These are phyloP conservation scores for Colletotrichum paranaense DNA, from an alignment of 2,329 filamentous ascomycete genomes.

Conservation along the genomic window DNA sequence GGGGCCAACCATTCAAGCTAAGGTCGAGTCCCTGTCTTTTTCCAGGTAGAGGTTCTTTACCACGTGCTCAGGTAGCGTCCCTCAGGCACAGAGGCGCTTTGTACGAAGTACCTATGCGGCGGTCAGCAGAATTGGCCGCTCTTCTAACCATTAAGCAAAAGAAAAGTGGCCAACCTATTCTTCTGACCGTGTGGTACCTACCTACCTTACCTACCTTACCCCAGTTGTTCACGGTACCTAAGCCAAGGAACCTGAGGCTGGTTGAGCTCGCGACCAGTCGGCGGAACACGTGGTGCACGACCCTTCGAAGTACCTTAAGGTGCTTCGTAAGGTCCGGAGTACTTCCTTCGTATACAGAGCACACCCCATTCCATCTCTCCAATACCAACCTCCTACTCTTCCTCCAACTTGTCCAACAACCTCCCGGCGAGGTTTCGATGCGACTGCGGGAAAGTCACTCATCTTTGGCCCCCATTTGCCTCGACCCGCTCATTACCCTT, in stretches of 20 bases:
- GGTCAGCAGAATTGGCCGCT: too few relatives aligned
- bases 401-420: slow-evolving; percentile 3
- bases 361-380: neutral
- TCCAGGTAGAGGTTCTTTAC: too few relatives aligned
- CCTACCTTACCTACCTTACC: too few relatives aligned
- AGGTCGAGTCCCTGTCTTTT: neutral
- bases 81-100: too few relatives aligned
- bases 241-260: neutral
- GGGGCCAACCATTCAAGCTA: neutral
- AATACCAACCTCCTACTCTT: slow-evolving; percentile 16
- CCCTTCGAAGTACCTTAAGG: neutral
- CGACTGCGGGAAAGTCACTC: neutral
- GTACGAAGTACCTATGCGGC: too few relatives aligned
- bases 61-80: too few relatives aligned
- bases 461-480: neutral
- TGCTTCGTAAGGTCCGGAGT: neutral
- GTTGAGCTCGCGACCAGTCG: slow-evolving; percentile 31
- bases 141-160: too few relatives aligned
- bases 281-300: slow-evolving; percentile 33
- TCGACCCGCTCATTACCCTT: slow-evolving; percentile 11
- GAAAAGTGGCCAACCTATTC: too few relatives aligned
- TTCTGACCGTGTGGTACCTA: too few relatives aligned
- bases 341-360: too few relatives aligned
- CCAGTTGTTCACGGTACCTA: too few relatives aligned
- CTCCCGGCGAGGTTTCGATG: slow-evolving; percentile 12